Evolutionary conservation across 257 asterid species (phyloP), one percentile per base, ranked within the genome.

Genomic region (Lithospermum erythrorhizon): DNA sequence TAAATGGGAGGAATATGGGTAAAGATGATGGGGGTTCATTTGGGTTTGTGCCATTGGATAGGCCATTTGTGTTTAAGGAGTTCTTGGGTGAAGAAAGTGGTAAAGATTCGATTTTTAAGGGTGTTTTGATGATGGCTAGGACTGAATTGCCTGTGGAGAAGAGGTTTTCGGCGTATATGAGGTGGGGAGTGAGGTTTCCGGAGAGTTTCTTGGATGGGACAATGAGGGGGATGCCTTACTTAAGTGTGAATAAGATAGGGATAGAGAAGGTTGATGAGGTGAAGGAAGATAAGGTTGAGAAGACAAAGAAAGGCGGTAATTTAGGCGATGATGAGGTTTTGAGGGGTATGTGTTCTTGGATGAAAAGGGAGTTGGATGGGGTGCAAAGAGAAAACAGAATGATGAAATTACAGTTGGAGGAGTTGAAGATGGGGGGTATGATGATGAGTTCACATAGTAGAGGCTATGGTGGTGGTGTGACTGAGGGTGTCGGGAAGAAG

Each of bases 121-220:
- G 95, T 57, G 65, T 76, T 30, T 74, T 76, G 6, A 65, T 87
- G 47, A 79, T 73, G 69, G 90, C 95, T 45, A 69, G 66, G 59
- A 90, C 97, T 8, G 77, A 79, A 51, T 58, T 90, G 81, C 86
- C 83, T 3, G 63, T 90, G 49, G 77, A 76, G 19, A 85, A 80
- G 69, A 75, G 68, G 58, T 68, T 65, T 60, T 74, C 70, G 53
- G 9, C 80, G 78, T 82, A 68, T 72, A 74, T 76, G 10, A 72
- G 96, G 10, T 90, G 96, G 96, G 72, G 80, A 73, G 70, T 81
- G 80, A 84, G 83, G 73, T 78, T 90, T 6, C 73, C 87, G 0
- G 82, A 64, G 70, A 87, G 87, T 79, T 32, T 75, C 3, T 29
- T 22, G 53, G 32, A 74, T 65, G 64, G 75, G 65, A 2, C 72